Evolutionary conservation across 192 early-diverging fungal species (phyloP).

Genomic region (Allomyces arbusculus): DNA sequence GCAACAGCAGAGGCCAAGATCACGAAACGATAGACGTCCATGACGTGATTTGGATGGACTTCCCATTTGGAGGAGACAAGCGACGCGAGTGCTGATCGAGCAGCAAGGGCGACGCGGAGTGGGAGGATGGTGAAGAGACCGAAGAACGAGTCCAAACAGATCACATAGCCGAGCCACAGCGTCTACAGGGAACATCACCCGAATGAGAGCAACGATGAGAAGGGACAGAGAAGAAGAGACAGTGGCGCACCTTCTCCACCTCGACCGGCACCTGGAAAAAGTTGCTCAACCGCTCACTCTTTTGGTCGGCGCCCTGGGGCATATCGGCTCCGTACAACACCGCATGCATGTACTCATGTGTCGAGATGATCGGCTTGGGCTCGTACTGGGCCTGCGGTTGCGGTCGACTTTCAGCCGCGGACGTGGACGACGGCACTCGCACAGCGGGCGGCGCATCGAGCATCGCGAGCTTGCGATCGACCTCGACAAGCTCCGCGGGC

Average conservation of each 20-base stretch:
- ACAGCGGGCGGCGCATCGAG: no score
- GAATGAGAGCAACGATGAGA: not conserved
- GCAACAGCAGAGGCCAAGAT: not conserved
- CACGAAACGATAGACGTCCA: conserved; percentile 10
- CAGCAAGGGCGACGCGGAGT: conserved; percentile 53
- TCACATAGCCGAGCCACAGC: conserved; percentile 70
- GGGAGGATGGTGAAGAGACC: conserved; percentile 91
- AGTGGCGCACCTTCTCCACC: conserved; percentile 52
- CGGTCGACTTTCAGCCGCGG: no score
- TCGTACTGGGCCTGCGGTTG: no score
- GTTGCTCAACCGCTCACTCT: conserved; percentile 67
- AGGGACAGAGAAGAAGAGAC: not conserved
- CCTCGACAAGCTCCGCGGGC: no score
- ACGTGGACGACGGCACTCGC: no score
- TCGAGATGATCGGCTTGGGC: no score
- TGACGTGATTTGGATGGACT: conserved; percentile 13
- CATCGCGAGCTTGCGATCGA: no score
- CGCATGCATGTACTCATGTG: not conserved
- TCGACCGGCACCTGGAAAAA: conserved; percentile 70
- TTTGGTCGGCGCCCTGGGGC: conserved; percentile 28
- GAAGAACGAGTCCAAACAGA: conserved; percentile 87
- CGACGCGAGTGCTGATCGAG: conserved; percentile 13
- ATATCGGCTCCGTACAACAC: not conserved
- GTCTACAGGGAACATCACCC: conserved; percentile 22
- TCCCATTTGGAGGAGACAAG: not conserved